Conservation (phyloP, 306 rosid genomes). For the Prunus armeniaca region DNA sequence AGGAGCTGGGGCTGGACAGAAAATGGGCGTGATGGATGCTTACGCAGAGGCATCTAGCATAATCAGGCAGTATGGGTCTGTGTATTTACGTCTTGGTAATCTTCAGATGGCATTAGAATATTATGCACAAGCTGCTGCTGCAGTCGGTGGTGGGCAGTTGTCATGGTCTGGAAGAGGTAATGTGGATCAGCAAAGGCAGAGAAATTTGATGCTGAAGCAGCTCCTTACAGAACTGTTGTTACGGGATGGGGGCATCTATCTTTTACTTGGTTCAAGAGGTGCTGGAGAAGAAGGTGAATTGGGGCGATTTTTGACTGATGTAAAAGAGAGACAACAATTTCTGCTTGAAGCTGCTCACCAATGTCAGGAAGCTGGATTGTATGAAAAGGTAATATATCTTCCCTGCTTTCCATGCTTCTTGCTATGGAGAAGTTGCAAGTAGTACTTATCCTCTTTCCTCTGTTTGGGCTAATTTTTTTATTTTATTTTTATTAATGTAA, state of each 20-base stretch:
- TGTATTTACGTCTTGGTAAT: constrained; percentile 70
- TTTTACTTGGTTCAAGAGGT: constrained; percentile 90
- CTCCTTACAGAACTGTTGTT: constrained; percentile 81
- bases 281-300: constrained; percentile 96
- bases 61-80: constrained; percentile 83
- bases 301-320: constrained; percentile 71
- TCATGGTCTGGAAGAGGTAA: constrained; percentile 90
- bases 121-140: constrained; percentile 97
- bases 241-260: constrained; percentile 83
- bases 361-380: constrained; percentile 93
- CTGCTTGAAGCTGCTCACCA: constrained; percentile 87
- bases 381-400: constrained; percentile 63
- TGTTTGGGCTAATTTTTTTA: neutral
- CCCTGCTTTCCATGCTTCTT: neutral
- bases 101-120: constrained; percentile 77
- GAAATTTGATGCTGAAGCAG: constrained; percentile 92
- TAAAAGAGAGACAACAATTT: constrained; percentile 76
- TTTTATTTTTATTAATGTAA: neutral
- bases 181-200: constrained; percentile 90
- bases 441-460: neutral
- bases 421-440: neutral
- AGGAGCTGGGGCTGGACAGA: constrained; percentile 68
- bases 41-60: constrained; percentile 82
- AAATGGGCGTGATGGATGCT: constrained; percentile 90
- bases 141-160: constrained; percentile 88